Evolutionary conservation across 2,329 filamentous ascomycete genomes (phyloP).

Genomic region (Chaetomium sp.): DNA sequence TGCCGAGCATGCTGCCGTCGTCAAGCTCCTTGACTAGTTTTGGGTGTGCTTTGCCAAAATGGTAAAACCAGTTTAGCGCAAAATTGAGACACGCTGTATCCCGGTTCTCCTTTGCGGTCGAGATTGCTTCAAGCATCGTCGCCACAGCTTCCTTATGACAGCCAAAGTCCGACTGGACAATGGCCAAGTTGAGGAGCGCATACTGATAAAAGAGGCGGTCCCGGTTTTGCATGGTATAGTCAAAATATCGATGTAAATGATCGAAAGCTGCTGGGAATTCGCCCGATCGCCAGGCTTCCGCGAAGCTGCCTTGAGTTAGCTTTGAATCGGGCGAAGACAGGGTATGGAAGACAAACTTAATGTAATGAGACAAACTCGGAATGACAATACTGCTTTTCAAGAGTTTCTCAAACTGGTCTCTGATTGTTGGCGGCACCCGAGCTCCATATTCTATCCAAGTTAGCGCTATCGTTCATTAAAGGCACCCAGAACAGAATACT

Average conservation of each 20-base stretch:
- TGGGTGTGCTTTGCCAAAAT: conserved; percentile 83
- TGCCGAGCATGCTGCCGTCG: conserved; percentile 66
- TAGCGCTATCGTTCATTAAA: neutral
- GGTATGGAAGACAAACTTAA: conserved; percentile 45
- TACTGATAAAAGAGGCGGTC: conserved; percentile 90
- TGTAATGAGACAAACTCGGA: conserved; percentile 69
- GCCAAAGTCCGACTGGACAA: conserved; percentile 91
- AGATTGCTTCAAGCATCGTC: conserved; percentile 90
- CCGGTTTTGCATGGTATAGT: conserved; percentile 84
- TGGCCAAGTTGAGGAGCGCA: conserved; percentile 84
- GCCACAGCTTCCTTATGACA: conserved; percentile 85
- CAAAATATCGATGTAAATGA: conserved; percentile 87
- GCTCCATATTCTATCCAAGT: conserved; percentile 58
- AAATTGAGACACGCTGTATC: conserved; percentile 93
- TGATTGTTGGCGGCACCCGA: conserved; percentile 69
- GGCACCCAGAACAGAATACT: conserved; percentile 20
- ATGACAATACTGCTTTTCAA: conserved; percentile 60
- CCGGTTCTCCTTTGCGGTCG: conserved; percentile 88
- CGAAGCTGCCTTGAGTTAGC: conserved; percentile 52
- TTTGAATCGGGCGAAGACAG: neutral
- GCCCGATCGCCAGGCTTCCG: conserved; percentile 86
- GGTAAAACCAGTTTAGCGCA: conserved; percentile 90
- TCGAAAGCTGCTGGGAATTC: conserved; percentile 90
- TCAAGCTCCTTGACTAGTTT: conserved; percentile 64
- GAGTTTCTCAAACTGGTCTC: conserved; percentile 61